Evolutionary conservation across 805 yeast species (phyloP), one percentile per base, ranked within the genome.

Genomic region (Soucietia sequanensis): DNA sequence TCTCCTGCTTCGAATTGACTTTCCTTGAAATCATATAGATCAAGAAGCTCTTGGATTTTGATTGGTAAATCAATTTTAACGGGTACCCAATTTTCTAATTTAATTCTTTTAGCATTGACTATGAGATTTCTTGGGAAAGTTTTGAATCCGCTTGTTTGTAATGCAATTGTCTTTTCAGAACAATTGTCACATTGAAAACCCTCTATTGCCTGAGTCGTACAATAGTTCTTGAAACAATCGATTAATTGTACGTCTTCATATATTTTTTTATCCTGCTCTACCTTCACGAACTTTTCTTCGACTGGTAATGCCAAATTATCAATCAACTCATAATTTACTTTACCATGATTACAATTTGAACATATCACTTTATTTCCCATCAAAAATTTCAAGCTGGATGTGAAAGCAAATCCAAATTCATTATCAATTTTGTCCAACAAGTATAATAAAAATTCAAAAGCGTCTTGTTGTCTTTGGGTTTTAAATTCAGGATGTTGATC

Each of bases 381-480:
- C 12, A 77, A 67, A 54, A 83, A 91, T 46, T 80, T 78, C 50
- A 91, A 80, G 11, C 70, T 46, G 33, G 73, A 70, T 38, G 78
- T 74, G 1, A 87, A 80, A 18, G 65, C 63, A 13, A 43, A 33
- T 0, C 65, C 58, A 20, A 73, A 61, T 31, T 66, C 56, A 4
- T 56, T 54, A 42, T 84, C 90, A 18, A 89, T 57, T 42, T 76
- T 72, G 37, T 81, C 84, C 19, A 81, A 51, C 6, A 91, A 58
- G 53, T 80, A 84, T 4, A 77, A 60, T 60, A 89, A 75, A 53
- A 89, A 93, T 57, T 93, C 99, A 66, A 81, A 84, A 0, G 98
- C 93, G 65, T 93, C 99, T 58, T 93, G 99, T 55, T 93, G 99
- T 47, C 80, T 78, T 72, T 81, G 85, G 0, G 95, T 81, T 29